These are phyloP conservation scores for Talaromyces atroroseus DNA, from an alignment of 2,329 filamentous ascomycete species.

Conservation along the genomic window DNA sequence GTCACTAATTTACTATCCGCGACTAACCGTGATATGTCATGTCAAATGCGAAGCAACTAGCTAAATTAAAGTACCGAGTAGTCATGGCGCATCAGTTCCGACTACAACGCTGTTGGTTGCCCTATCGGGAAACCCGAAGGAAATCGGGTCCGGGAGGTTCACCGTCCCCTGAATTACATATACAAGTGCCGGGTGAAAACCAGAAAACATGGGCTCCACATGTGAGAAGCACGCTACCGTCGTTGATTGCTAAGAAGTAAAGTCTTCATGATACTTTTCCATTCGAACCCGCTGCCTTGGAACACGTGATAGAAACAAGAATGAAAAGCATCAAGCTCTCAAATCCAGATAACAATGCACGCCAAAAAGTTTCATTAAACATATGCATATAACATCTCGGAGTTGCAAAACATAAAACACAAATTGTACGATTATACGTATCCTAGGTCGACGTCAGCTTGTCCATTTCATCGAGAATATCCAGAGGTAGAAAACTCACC, in stretches of 20 bases:
- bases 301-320: neutral
- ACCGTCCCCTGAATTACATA: no score
- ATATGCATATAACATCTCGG: neutral
- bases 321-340: neutral
- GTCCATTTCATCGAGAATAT: neutral
- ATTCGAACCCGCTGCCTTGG: neutral
- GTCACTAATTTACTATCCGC: no score
- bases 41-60: no score
- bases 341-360: neutral
- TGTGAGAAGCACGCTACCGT: neutral
- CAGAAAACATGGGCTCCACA: neutral
- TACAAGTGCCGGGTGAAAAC: no score
- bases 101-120: no score
- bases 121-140: neutral
- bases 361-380: neutral
- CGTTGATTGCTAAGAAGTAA: neutral
- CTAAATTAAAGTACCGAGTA: no score
- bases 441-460: neutral
- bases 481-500: conserved; percentile 36
- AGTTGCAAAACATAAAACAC: neutral
- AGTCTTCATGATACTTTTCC: neutral
- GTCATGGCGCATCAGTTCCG: no score
- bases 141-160: no score
- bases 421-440: neutral
- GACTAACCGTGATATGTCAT: no score